Conservation (phyloP, 1,284 basidiomycete species). For the Ceratobasidium sp. region DNA sequence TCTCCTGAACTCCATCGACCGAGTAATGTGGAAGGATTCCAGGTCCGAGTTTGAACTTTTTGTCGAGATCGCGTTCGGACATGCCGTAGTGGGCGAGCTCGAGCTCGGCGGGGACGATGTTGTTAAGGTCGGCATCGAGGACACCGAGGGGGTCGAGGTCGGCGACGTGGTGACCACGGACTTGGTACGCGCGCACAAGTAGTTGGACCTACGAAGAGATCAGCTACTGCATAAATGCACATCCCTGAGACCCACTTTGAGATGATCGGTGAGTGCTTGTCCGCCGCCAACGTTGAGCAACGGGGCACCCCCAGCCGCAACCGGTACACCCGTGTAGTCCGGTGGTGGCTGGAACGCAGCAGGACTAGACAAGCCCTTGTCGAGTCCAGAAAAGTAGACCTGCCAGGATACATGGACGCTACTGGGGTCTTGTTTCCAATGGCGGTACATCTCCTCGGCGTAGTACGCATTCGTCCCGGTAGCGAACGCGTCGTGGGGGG, state of each 20-base stretch:
- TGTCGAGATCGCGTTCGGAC: conserved; percentile 91
- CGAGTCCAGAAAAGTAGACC: conserved; percentile 93
- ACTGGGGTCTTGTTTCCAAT: conserved; percentile 90
- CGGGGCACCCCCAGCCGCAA: conserved; percentile 83
- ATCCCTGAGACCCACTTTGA: conserved; percentile 74
- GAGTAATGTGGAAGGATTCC: conserved; percentile 97
- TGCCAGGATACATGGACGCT: conserved; percentile 97
- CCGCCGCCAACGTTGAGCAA: conserved; percentile 68
- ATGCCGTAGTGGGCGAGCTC: conserved; percentile 95
- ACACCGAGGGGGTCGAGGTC: conserved; percentile 96
- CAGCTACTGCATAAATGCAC: neutral
- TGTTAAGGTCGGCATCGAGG: conserved; percentile 84
- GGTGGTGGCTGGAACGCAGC: conserved; percentile 91
- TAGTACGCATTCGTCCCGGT: conserved; percentile 95
- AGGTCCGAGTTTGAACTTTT: conserved; percentile 93
- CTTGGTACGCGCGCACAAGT: conserved; percentile 97
- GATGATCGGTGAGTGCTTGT: conserved; percentile 87
- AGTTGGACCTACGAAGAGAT: conserved; percentile 81
- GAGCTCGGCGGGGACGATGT: conserved; percentile 83
- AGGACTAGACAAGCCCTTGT: conserved; percentile 84
- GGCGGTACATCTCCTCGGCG: conserved; percentile 94
- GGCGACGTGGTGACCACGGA: conserved; percentile 96
- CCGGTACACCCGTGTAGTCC: conserved; percentile 64
- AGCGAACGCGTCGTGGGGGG: conserved; percentile 70
- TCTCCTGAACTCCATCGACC: conserved; percentile 81